phyloP scores from a whole-genome alignment of 192 early-diverging fungal genomes.

The Coemansia sp. region DNA sequence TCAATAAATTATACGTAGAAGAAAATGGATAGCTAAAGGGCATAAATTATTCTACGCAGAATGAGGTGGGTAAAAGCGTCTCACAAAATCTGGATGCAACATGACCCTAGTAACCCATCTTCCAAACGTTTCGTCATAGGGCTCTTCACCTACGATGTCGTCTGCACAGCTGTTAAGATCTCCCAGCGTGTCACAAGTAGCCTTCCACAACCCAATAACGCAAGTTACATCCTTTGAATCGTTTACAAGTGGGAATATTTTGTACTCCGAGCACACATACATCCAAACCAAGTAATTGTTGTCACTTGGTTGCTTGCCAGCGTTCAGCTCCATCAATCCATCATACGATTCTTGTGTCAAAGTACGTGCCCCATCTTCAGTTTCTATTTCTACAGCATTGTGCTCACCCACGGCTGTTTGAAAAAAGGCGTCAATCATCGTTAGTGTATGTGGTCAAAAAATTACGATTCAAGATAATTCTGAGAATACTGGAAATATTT shows the following conservation, averaged over 20 bases:
- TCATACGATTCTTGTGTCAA: not conserved
- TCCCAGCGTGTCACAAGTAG: not conserved
- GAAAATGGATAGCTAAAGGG: not conserved
- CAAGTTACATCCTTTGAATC: not conserved
- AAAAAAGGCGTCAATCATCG: not conserved
- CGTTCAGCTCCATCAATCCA: not conserved
- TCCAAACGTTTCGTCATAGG: not conserved
- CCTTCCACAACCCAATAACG: slow-evolving; percentile 1
- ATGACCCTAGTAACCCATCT: not conserved
- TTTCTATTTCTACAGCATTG: not conserved
- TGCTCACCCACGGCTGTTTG: not conserved
- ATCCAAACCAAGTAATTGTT: not conserved
- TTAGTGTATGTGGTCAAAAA: not conserved
- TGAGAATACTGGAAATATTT: not conserved
- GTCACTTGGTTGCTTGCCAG: not conserved
- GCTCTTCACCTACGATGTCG: not conserved
- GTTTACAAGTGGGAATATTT: not conserved
- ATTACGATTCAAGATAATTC: too few relatives aligned
- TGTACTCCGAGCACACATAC: not conserved
- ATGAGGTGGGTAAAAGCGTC: not conserved
- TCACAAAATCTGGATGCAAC: not conserved
- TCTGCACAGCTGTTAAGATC: slow-evolving; percentile 1
- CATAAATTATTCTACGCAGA: not conserved
- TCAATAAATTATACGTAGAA: not conserved
- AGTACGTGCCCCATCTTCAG: not conserved